Evolutionary conservation across 176 grass and related monocot species (phyloP), one percentile per base, ranked within the genome.

Genomic region (Triticum aestivum): DNA sequence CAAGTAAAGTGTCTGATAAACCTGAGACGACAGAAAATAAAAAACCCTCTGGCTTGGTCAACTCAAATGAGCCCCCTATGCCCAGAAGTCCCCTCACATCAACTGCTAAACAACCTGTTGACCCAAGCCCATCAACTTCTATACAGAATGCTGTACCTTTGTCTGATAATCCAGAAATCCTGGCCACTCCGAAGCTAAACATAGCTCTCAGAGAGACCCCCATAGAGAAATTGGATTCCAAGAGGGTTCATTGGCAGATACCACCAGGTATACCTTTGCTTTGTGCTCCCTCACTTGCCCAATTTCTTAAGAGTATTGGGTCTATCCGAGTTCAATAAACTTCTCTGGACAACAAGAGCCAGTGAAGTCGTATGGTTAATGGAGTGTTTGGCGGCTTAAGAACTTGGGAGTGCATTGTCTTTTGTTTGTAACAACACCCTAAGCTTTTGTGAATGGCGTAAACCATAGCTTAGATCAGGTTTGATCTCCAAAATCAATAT

Each of bases 251-350:
- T 66, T 99, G 97, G 97, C 89, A 71, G 54, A 85, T 88, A 85
- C 97, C 97, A 81, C 92, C 92, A 99, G 97, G 97, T 99, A 99
- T 79, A 78, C 66, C 44, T 69, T 93, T 87, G 80, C 71, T 84
- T 91, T 89, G 49, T 85, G 69, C 65, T 83, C 71, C 59, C 64
- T 63, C 63, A 51, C 78, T 78, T 89, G 39, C 80, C 84, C 84
- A 68, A 65, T 33, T 73, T 89, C 77, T 85, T 67, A 62, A 62
- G 71, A 77, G 52, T 90, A 20, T 62, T 81, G 32, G 64, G 69
- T 81, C 45, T 68, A 38, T 80, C 35, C 12, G 18, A 72, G 45
- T 38, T 84, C 32, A 67, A 13, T 65, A 38, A 27, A 51, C 68
- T 71, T 71, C 23, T 80, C 74, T 79, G 79, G 65, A 82, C 63